Evolutionary conservation across 179 eudicot species (phyloP).

Genomic region (Drosera spatulata): DNA sequence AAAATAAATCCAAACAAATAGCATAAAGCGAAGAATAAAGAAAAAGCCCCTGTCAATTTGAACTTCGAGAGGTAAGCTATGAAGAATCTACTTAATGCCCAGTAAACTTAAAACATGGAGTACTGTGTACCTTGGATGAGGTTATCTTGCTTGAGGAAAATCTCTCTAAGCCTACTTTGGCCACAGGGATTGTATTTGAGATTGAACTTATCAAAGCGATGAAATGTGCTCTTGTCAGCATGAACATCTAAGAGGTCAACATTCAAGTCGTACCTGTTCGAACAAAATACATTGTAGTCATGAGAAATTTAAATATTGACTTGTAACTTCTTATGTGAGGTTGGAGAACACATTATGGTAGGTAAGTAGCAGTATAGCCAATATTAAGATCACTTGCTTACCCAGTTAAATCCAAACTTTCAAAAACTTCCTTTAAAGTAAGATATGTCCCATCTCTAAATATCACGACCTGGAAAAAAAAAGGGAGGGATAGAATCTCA

Average conservation of each 20-base stretch:
- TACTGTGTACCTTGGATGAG: conserved; percentile 83
- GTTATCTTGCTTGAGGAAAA: conserved; percentile 95
- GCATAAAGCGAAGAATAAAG: too few species aligned
- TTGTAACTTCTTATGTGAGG: too few species aligned
- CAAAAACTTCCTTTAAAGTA: conserved; percentile 93
- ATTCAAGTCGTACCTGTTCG: conserved; percentile 81
- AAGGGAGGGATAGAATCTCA: conserved; percentile 7
- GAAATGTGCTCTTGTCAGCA: conserved; percentile 99
- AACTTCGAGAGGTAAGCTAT: not conserved
- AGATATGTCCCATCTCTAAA: conserved; percentile 98
- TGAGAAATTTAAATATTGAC: too few species aligned
- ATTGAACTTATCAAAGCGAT: conserved; percentile 99
- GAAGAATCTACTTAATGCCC: not conserved
- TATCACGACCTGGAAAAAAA: conserved; percentile 74
- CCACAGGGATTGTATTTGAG: conserved; percentile 99
- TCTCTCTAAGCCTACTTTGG: conserved; percentile 98
- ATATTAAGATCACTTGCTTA: conserved; percentile 19
- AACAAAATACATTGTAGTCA: not conserved
- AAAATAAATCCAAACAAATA: too few species aligned
- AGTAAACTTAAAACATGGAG: not conserved
- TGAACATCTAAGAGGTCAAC: conserved; percentile 98
- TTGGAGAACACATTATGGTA: not conserved
- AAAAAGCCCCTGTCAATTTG: too few species aligned
- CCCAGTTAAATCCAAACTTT: conserved; percentile 99
- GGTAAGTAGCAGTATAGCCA: not conserved